These are phyloP conservation scores for Medicago lupulina DNA, from an alignment of 306 rosid genomes.

Conservation along the genomic window DNA sequence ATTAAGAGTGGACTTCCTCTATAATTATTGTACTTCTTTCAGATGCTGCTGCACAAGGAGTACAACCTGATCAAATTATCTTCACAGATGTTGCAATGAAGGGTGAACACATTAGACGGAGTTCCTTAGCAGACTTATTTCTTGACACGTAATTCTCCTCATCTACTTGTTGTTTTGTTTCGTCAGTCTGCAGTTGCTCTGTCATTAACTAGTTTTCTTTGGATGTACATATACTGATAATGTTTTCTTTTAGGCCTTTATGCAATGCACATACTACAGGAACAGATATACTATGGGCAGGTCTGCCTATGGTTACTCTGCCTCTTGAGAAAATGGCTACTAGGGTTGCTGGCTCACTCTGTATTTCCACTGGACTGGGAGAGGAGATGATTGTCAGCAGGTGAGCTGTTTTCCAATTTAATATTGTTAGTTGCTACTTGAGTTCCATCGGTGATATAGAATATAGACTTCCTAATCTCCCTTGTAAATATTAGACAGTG, in stretches of 20 bases:
- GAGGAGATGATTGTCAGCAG: constrained; percentile 96
- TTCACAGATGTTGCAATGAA: constrained; percentile 99
- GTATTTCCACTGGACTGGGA: constrained; percentile 91
- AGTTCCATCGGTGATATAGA: not conserved
- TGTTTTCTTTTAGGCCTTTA: constrained; percentile 70
- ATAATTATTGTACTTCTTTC: constrained; percentile 34
- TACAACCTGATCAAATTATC: constrained; percentile 88
- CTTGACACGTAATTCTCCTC: constrained; percentile 78
- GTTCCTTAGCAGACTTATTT: constrained; percentile 90
- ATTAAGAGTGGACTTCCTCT: constrained; percentile 5
- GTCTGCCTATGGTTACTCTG: constrained; percentile 93
- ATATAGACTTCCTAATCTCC: not conserved
- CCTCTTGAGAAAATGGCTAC: constrained; percentile 99
- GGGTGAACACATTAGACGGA: constrained; percentile 92
- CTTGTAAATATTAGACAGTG: not conserved
- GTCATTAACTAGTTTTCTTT: not conserved
- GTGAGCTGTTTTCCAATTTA: constrained; percentile 44
- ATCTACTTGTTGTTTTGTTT: not conserved
- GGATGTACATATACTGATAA: constrained; percentile 1
- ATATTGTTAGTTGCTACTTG: not conserved
- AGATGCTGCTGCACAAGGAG: constrained; percentile 96
- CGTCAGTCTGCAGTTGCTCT: not conserved
- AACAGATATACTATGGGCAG: constrained; percentile 97
- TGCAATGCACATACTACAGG: constrained; percentile 99
- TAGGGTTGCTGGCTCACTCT: constrained; percentile 97